Evolutionary conservation across 352 stramenopile genomes (phyloP).

Genomic region (Globisporangium parvum): DNA sequence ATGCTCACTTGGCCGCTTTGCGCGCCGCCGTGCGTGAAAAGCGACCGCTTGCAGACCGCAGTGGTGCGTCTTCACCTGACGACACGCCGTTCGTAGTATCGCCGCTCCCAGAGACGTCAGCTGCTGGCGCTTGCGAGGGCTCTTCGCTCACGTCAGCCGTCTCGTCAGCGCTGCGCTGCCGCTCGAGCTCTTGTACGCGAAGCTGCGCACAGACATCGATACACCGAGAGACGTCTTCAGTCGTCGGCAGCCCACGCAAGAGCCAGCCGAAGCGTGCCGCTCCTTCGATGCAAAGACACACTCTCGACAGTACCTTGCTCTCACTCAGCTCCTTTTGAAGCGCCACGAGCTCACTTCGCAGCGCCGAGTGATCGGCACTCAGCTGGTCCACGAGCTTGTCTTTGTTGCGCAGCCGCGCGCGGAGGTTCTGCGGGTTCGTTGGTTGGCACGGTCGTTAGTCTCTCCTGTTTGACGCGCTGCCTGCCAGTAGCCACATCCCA

Average conservation of each 20-base stretch:
- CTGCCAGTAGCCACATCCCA: too few relatives aligned
- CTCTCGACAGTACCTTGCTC: slow-evolving; percentile 41
- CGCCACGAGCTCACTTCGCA: slow-evolving; percentile 47
- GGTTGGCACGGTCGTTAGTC: not conserved
- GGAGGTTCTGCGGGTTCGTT: slow-evolving; percentile 51
- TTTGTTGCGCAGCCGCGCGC: slow-evolving; percentile 73
- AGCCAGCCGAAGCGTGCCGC: not conserved
- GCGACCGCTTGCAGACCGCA: slow-evolving; percentile 1
- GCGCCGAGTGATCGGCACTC: slow-evolving; percentile 59
- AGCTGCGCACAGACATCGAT: slow-evolving; percentile 9
- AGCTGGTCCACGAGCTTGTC: slow-evolving; percentile 80
- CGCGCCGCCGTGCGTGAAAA: slow-evolving; percentile 4
- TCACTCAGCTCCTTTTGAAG: slow-evolving; percentile 55
- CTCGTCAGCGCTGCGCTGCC: slow-evolving; percentile 2
- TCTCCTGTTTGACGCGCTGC: too few relatives aligned
- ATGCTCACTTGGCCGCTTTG: slow-evolving; percentile 7
- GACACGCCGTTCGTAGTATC: not conserved
- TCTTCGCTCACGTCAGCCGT: not conserved
- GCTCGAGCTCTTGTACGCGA: slow-evolving; percentile 30
- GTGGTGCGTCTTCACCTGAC: slow-evolving; percentile 2
- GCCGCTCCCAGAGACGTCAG: not conserved
- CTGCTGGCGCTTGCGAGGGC: not conserved
- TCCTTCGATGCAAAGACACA: not conserved
- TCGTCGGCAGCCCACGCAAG: not conserved
- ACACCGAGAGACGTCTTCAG: not conserved